phyloP scores from a whole-genome alignment of 345 rosid genomes.

The Gossypium stocksii region DNA sequence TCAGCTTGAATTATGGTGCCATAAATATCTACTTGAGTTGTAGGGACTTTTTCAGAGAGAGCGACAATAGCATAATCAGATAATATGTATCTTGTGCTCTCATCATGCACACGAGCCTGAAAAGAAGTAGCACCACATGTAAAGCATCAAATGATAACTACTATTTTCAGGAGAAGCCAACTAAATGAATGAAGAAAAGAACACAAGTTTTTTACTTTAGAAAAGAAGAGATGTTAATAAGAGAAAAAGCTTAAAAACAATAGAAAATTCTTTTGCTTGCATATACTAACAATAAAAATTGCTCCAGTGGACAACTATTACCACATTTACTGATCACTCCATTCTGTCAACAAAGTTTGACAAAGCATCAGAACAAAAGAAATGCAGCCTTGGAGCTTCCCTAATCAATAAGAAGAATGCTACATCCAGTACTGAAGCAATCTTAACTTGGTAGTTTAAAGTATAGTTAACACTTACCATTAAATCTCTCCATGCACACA shows the following conservation, averaged over 20 bases:
- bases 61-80: constrained; percentile 76
- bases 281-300: background rate
- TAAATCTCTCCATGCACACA: constrained; percentile 92
- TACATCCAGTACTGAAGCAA: background rate
- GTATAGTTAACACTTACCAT: constrained; percentile 54
- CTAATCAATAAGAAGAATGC: constrained; percentile 9
- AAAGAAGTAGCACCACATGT: constrained; percentile 21
- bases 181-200: background rate
- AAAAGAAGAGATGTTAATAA: background rate
- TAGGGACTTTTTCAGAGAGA: constrained; percentile 51
- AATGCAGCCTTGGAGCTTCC: background rate
- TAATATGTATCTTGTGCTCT: constrained; percentile 73
- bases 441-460: constrained; percentile 8
- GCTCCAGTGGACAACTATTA: background rate
- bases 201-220: background rate
- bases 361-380: background rate
- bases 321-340: background rate
- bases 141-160: constrained; percentile 15
- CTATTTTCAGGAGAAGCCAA: background rate
- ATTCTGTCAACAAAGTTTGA: background rate
- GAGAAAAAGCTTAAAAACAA: background rate
- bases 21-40: constrained; percentile 40
- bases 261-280: background rate
- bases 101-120: constrained; percentile 95
- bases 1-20: constrained; percentile 57